A percentile compares a stretch with the other conserved stretches of the same genome.
phyloP scores from a whole-genome alignment of 164 flowering plant species.

The Cinnamomum chago region DNA sequence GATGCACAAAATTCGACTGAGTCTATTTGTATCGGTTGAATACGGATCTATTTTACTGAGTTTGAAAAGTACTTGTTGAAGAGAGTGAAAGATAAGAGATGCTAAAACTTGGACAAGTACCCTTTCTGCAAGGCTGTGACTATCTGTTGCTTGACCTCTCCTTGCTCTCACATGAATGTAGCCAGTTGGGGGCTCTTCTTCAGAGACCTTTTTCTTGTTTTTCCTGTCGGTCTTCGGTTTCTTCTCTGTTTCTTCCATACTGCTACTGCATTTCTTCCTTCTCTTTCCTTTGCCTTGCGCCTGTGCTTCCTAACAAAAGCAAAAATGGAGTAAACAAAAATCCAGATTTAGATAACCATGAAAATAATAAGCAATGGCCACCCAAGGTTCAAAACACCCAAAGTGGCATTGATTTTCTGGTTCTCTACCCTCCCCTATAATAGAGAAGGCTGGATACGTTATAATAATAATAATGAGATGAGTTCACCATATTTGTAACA shows the following conservation, averaged over 20 bases:
- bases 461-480: neutral
- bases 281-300: conserved; percentile 29
- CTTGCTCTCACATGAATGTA: conserved; percentile 93
- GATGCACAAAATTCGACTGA: neutral
- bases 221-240: conserved; percentile 7
- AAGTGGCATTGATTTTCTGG: neutral
- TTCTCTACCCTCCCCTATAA: neutral
- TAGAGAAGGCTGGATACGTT: neutral
- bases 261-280: conserved; percentile 31
- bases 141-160: conserved; percentile 96
- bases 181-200: conserved; percentile 45
- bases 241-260: neutral
- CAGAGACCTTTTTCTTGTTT: conserved; percentile 29
- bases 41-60: neutral
- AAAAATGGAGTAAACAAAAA: conserved; percentile 2
- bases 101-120: conserved; percentile 28
- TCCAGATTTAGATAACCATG: neutral
- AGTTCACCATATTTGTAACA: neutral
- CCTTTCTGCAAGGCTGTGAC: conserved; percentile 98
- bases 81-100: neutral
- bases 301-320: conserved; percentile 24
- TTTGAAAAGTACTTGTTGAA: neutral
- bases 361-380: neutral
- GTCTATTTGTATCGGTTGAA: neutral
- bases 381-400: neutral